These are phyloP conservation scores for Diutina ranongensis DNA, from an alignment of 1,139 yeast genomes.

Conservation along the genomic window DNA sequence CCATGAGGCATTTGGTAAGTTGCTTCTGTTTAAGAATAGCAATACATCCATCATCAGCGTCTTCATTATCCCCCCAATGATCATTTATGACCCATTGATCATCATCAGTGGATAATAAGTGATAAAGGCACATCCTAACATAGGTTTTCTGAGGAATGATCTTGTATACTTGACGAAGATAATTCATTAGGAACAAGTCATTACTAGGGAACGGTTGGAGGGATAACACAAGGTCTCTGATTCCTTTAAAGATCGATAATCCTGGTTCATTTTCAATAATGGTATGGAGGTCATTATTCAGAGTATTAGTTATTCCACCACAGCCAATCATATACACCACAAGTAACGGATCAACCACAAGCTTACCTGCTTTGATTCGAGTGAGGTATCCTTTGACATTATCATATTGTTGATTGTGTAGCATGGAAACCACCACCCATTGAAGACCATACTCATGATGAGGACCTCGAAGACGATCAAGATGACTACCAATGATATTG, in stretches of 20 bases:
- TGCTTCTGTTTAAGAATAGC: not conserved
- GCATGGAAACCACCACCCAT: not conserved
- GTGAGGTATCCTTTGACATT: not conserved
- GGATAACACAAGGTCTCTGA: not conserved
- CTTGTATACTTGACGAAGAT: not conserved
- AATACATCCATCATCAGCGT: not conserved
- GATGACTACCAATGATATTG: not conserved
- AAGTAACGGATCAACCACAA: not conserved
- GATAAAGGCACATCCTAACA: not conserved
- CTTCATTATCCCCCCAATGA: not conserved
- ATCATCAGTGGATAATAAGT: not conserved
- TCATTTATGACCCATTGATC: not conserved
- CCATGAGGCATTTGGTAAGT: not conserved
- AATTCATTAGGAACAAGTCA: not conserved
- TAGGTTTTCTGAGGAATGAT: not conserved
- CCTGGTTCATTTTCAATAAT: not conserved
- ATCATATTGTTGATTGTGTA: not conserved
- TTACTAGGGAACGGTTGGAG: not conserved
- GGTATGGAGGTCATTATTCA: not conserved
- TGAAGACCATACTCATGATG: not conserved
- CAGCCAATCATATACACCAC: not conserved
- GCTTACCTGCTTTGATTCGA: conserved; percentile 2
- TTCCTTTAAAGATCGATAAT: not conserved
- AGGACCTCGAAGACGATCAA: not conserved
- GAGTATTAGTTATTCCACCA: not conserved